Evolutionary conservation across 768 basidiomycete species (phyloP).

Genomic region (Tulasnella sp.): DNA sequence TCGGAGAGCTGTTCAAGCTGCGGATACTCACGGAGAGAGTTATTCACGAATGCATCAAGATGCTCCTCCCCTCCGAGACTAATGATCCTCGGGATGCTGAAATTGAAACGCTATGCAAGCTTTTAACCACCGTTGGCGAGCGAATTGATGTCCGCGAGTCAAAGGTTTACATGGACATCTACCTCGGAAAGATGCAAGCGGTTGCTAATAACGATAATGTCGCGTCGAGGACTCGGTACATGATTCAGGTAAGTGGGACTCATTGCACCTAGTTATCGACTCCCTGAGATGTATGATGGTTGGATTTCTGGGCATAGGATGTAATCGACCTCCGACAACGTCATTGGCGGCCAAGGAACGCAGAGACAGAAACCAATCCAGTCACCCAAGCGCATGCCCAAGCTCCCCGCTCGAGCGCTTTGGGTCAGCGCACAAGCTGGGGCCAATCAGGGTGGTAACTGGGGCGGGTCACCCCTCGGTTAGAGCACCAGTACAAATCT

Average conservation of each 20-base stretch:
- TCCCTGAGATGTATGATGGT: background rate
- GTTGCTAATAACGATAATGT: conserved; percentile 43
- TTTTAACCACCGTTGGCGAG: conserved; percentile 51
- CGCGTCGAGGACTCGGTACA: conserved; percentile 49
- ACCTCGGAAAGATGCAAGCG: conserved; percentile 47
- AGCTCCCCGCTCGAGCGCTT: too few species aligned
- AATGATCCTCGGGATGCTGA: conserved; percentile 54
- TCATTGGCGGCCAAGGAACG: too few species aligned
- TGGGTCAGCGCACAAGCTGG: too few species aligned
- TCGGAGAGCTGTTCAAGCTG: conserved; percentile 54
- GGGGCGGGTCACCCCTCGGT: too few species aligned
- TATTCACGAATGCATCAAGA: conserved; percentile 51
- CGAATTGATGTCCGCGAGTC: conserved; percentile 46
- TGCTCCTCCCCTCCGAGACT: conserved; percentile 47
- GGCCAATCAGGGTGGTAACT: too few species aligned
- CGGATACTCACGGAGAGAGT: conserved; percentile 52
- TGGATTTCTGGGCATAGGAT: too few species aligned
- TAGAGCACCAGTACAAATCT: too few species aligned
- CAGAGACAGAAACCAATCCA: too few species aligned
- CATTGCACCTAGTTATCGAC: background rate
- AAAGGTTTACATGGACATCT: conserved; percentile 46
- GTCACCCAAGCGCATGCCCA: too few species aligned
- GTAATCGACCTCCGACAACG: too few species aligned
- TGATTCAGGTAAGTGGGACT: conserved; percentile 49
- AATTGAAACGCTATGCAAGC: conserved; percentile 52